Base-by-base conservation (phyloP, 768 basidiomycete species). In the Fomitopsis pulvina region DNA sequence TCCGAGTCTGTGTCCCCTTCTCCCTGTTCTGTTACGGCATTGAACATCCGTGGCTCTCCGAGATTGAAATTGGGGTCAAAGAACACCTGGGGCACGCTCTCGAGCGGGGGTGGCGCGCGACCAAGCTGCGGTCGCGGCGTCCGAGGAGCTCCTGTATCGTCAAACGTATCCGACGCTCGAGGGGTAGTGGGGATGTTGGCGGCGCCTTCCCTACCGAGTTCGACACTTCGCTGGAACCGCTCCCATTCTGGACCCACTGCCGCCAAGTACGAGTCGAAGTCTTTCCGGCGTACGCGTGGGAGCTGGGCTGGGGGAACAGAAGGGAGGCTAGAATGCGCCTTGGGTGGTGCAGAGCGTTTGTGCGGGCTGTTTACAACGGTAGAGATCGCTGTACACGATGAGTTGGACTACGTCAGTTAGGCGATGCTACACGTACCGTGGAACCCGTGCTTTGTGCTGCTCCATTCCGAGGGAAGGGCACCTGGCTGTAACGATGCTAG, bases 321-420 rank as follows among this genome's bases (percentile, higher is more conserved):
- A 1, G 89, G 86, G 16, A 97, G 71, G 0, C 82, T 67, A 1
- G 92, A 87, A 57, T 94, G 89, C 0, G 92, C 81, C 63, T 95
- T 90, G 26, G 94, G 87, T 11, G 94, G 92, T 6, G 87, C 85
- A 42, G 87, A 84, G 29, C 75, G 78, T 67, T 85, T 87, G 60
- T 86, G 83, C 0, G 94, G 94, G 59, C 87, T 92, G 60, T 93
- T 93, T 45, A 96, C 78, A 24, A 96, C 89, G 16, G 90, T 93
- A 8, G 93, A 94, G 55, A 96, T 93, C 32, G 92, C 94, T 96
- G 64, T 12, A 41, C 28, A 18, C n/a, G 22, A 50, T 51, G 10
- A 59, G 44, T 27, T 18, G 34, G 5, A 37, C 34, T 37, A 32
- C 30, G 25, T 9, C 2, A 20, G 4, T 8, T 30, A 28, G 6